Conservation (phyloP, 768 basidiomycete species). For the Russula griseocarnosa region DNA sequence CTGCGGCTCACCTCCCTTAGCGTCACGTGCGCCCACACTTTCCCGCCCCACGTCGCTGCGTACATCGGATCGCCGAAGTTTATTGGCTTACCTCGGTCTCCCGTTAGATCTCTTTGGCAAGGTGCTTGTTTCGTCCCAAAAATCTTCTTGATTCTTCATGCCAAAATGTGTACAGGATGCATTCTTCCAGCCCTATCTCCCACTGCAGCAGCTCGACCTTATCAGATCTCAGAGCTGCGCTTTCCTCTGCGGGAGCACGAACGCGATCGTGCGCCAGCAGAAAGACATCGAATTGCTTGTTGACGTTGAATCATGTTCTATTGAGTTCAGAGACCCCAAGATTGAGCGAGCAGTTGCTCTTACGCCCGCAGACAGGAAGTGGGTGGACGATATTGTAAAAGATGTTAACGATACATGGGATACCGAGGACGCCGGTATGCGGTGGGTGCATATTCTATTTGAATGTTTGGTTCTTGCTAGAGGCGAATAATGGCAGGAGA, state of each 20-base stretch:
- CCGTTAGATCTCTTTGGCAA: slow-evolving; percentile 92
- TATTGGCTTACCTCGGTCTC: slow-evolving; percentile 90
- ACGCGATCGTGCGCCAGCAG: slow-evolving; percentile 91
- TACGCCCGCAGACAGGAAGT: slow-evolving; percentile 91
- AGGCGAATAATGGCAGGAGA: slow-evolving; percentile 37
- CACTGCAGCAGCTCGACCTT: slow-evolving; percentile 91
- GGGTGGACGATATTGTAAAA: slow-evolving; percentile 92
- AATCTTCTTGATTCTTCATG: neutral
- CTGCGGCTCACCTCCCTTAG: slow-evolving; percentile 82
- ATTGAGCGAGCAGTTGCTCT: slow-evolving; percentile 74
- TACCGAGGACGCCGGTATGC: slow-evolving; percentile 50
- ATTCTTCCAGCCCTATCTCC: slow-evolving; percentile 97
- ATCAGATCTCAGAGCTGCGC: slow-evolving; percentile 63
- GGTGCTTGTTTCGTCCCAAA: slow-evolving; percentile 39
- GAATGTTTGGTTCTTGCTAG: neutral
- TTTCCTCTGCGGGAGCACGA: slow-evolving; percentile 95
- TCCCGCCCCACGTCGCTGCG: slow-evolving; percentile 72
- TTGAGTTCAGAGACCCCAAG: slow-evolving; percentile 83
- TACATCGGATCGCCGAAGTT: slow-evolving; percentile 86
- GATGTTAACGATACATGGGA: slow-evolving; percentile 84
- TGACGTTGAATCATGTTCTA: slow-evolving; percentile 78
- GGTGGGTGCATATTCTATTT: slow-evolving; percentile 62
- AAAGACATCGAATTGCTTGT: slow-evolving; percentile 87
- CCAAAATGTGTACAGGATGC: slow-evolving; percentile 52
- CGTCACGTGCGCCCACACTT: slow-evolving; percentile 54